Evolutionary conservation across 345 rosid genomes (phyloP).

Genomic region (Erysimum cheiranthoides): DNA sequence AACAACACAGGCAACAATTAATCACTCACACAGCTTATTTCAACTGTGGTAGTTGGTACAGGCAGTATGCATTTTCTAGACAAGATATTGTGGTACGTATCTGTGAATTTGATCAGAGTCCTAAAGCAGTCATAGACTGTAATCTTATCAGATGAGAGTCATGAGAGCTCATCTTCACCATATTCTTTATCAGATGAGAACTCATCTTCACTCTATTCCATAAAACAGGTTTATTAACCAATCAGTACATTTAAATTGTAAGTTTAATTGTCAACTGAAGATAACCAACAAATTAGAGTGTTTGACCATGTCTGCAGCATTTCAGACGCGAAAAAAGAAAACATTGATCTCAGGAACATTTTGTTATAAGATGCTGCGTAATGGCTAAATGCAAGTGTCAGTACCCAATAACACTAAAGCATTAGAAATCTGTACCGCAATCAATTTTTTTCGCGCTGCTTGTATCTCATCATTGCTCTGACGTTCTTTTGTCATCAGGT

Average conservation of each 20-base stretch:
- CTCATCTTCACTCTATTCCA: not conserved
- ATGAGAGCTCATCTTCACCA: too few species aligned
- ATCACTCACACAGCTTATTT: conserved; percentile 6
- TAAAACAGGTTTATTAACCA: not conserved
- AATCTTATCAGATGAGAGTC: not conserved
- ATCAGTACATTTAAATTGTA: conserved; percentile 5
- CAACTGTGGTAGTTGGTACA: conserved; percentile 8
- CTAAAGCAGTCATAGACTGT: conserved; percentile 14
- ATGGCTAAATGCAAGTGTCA: conserved; percentile 7
- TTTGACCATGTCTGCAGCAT: conserved; percentile 12
- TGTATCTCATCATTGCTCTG: conserved; percentile 54
- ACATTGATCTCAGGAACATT: not conserved
- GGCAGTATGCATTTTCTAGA: conserved; percentile 10
- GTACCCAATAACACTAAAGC: conserved; percentile 7
- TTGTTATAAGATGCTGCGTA: not conserved
- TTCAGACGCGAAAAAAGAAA: not conserved
- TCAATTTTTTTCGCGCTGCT: conserved; percentile 49
- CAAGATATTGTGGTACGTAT: not conserved
- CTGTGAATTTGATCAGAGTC: not conserved
- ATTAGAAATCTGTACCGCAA: conserved; percentile 42
- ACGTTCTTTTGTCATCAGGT: conserved; percentile 51
- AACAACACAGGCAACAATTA: conserved; percentile 5
- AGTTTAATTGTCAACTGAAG: not conserved
- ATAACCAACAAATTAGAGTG: conserved; percentile 3
- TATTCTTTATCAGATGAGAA: not conserved